Conservation (phyloP, 2,329 filamentous ascomycete species). For the Fusarium sp. region DNA sequence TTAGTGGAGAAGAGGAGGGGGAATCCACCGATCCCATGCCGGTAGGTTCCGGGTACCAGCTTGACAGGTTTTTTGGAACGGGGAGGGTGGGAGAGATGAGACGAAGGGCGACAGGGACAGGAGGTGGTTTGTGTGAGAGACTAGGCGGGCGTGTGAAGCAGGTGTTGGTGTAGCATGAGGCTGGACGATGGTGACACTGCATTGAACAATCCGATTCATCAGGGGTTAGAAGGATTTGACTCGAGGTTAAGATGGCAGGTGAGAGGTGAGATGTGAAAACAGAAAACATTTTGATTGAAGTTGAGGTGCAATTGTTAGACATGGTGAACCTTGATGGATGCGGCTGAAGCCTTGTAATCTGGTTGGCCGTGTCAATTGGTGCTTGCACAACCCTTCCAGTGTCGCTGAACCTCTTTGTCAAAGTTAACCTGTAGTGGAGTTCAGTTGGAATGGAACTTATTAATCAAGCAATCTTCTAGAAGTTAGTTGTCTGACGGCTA, state of each 20-base stretch:
- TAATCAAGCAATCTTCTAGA: not conserved
- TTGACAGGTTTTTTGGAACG: slow-evolving; percentile 12
- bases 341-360: not conserved
- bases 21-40: slow-evolving; percentile 23
- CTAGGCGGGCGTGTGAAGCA: slow-evolving; percentile 10
- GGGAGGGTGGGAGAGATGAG: slow-evolving; percentile 22
- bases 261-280: not conserved
- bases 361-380: not conserved
- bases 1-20: slow-evolving; percentile 3
- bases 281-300: slow-evolving; percentile 6
- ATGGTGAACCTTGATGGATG: slow-evolving; percentile 2
- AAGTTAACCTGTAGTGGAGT: not conserved
- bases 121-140: slow-evolving; percentile 24
- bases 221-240: slow-evolving; percentile 2
- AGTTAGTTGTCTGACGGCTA: not conserved
- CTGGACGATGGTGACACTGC: not conserved
- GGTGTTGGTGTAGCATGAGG: not conserved
- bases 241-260: not conserved
- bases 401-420: not conserved
- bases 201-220: slow-evolving; percentile 4
- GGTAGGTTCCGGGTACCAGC: slow-evolving; percentile 11
- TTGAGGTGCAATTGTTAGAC: not conserved
- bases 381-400: not conserved
- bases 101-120: slow-evolving; percentile 30
- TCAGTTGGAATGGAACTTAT: too few species aligned